Conservation (phyloP, 108 stramenopile genomes). For the Chaetoceros muelleri region DNA sequence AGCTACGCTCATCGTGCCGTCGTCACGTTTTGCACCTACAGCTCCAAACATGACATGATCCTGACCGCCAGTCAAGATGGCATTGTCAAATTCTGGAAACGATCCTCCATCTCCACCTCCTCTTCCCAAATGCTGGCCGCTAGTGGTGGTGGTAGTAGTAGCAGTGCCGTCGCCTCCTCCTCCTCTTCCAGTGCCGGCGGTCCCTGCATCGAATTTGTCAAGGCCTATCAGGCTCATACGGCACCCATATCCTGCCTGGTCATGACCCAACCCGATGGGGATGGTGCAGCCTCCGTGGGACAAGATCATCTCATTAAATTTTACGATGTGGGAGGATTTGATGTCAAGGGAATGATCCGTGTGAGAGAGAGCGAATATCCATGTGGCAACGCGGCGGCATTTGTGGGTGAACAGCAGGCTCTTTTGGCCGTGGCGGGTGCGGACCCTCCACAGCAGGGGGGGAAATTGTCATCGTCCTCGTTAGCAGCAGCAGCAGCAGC, state of each 20-base stretch:
- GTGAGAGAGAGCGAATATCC: slow-evolving; percentile 15
- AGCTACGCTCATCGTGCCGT: slow-evolving; percentile 90
- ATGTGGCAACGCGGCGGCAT: slow-evolving; percentile 34
- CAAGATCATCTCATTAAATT: slow-evolving; percentile 85
- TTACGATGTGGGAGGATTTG: slow-evolving; percentile 93
- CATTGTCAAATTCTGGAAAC: slow-evolving; percentile 98
- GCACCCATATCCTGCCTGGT: slow-evolving; percentile 52
- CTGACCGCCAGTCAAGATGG: slow-evolving; percentile 86
- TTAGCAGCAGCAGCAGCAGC: slow-evolving; percentile 13
- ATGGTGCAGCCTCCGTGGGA: slow-evolving; percentile 67
- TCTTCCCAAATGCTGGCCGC: slow-evolving; percentile 2
- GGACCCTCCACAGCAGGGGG: neutral
- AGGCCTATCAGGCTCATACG: slow-evolving; percentile 89
- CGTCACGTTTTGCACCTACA: slow-evolving; percentile 67
- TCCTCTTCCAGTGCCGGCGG: slow-evolving; percentile 3
- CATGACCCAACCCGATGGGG: slow-evolving; percentile 61
- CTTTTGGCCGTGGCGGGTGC: slow-evolving; percentile 21
- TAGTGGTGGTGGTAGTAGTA: neutral
- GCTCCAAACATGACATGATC: slow-evolving; percentile 78
- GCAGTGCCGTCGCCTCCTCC: neutral
- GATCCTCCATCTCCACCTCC: slow-evolving; percentile 29
- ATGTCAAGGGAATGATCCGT: slow-evolving; percentile 76
- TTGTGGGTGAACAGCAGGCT: slow-evolving; percentile 26
- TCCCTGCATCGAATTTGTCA: slow-evolving; percentile 93
- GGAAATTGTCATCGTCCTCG: neutral